Evolutionary conservation across 2,329 filamentous ascomycete species (phyloP), one percentile per base, ranked within the genome.

Genomic region (Emydomyces testavorans): DNA sequence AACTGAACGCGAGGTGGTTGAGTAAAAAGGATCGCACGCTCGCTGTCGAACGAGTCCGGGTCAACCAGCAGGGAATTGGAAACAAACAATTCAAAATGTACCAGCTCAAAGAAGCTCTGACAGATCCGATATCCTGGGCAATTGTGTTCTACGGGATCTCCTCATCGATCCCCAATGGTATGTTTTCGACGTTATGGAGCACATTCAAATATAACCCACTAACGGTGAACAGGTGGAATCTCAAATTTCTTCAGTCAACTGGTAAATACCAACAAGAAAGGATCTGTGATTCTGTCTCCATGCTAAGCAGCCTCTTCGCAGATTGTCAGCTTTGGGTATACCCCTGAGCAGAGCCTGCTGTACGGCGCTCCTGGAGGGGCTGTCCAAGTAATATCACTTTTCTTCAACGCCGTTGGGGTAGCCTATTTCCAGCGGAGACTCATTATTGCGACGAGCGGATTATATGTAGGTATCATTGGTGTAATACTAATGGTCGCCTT

Each of bases 61-160:
- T 78, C 18, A 90, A 90, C 56, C 79, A 86, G 60, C 85, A 85
- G 51, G 85, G 85, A 0, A 80, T 84, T 13, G 82, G 80, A 1
- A 83, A 78, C 52, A 79, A 79, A 53, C 73, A 83, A 52, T 84
- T 82, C 64, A 83, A 83, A 53, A 70, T 74, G 66, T 72, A 75
- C 18, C 85, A 92, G 53, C 68, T 83, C 1, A 69, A 74, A 13
- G 77, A 80, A 54, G 75, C 77, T 0, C 56, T 80, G 5, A 49
- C 67, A 3, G 77, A 80, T 53, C 77, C 76, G 0, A 64, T 79
- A 61, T 74, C 74, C 1, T 80, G 77, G 77, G 73, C 74, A 0
- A 78, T 79, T 58, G 71, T 75, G 45, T 72, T 78, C 53, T 78
- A 73, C 56, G 74, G 76, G 0, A 56, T 79, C 5, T 65, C 75